Evolutionary conservation across 768 basidiomycete genomes (phyloP), one percentile per base, ranked within the genome.

Genomic region (Hygrocybe coccinea): DNA sequence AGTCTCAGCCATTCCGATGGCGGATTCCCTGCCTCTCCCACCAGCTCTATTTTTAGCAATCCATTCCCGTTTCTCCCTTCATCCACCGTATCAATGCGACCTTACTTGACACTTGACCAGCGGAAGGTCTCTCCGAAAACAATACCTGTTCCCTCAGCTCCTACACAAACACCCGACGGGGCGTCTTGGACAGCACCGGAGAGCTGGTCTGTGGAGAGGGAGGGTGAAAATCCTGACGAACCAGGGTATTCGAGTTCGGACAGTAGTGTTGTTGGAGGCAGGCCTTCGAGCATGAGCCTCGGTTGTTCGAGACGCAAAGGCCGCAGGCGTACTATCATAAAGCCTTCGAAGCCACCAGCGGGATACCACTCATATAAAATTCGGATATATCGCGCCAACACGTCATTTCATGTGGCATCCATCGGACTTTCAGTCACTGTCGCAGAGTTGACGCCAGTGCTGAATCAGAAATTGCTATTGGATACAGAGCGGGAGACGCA

Each of bases 361-460:
- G 55, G 24, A 11, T 51, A 52, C 45, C 33, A 52, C n/a, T 52
- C 59, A 24, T 86, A 83, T 62, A 78, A 74, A 57, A 82, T 95
- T 56, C 83, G 92, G 44, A 85, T 97, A 55, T 89, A 91, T 65
- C 80, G 86, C 15, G 79, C 81, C 46, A 85, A 89, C 62, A 81
- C 81, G 45, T 79, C 82, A 8, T 90, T 84, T 65, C 85, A 89
- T 55, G 80, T 89, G 54, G 79, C 89, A 22, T 74, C 79, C 12
- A 82, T 90, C 49, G 76, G 79, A 1, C 71, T 87, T 46, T 69
- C 73, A 15, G 81, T 85, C 9, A 91, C 86, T 1, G 90, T 91
- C 2, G 77, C 78, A 10, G 81, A 86, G 24, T 67, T 97, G 48
- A 81, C 80, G 5, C 76, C 78, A 1, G 77, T 74, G 43, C 74